Evolutionary conservation across 1,139 yeast species (phyloP).

Genomic region (Nadsonia commutata): DNA sequence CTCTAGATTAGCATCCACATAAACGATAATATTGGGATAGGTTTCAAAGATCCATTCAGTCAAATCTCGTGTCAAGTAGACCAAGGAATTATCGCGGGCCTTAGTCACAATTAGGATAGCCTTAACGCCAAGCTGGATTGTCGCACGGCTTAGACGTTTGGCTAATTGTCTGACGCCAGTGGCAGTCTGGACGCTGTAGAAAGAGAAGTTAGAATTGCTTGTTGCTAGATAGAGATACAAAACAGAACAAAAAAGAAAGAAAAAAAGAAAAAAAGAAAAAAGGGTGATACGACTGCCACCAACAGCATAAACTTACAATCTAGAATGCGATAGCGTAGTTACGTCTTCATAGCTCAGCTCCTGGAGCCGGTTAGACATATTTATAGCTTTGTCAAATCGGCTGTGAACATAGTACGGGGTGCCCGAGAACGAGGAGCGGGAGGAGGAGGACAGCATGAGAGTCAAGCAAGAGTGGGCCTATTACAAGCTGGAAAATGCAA

Average conservation of each 20-base stretch:
- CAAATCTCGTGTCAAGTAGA: slow-evolving; percentile 59
- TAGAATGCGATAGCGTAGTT: not conserved
- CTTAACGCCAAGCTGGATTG: slow-evolving; percentile 53
- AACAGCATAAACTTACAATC: not conserved
- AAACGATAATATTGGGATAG: slow-evolving; percentile 37
- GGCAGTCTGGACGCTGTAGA: slow-evolving; percentile 48
- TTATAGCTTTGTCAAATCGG: slow-evolving; percentile 5
- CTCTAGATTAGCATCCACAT: slow-evolving; percentile 54
- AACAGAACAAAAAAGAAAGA: not conserved
- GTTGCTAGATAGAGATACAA: not conserved
- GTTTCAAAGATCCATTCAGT: slow-evolving; percentile 52
- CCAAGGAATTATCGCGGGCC: slow-evolving; percentile 66
- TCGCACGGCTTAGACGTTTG: slow-evolving; percentile 57
- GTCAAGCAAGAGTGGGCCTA: too few relatives aligned
- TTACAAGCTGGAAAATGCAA: too few relatives aligned
- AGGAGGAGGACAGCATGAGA: not conserved
- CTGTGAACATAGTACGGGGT: slow-evolving; percentile 4
- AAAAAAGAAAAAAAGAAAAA: too few relatives aligned
- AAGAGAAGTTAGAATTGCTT: slow-evolving; percentile 3
- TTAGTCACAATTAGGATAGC: slow-evolving; percentile 73
- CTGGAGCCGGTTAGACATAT: slow-evolving; percentile 4
- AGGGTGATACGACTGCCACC: too few relatives aligned
- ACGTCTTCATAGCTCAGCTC: slow-evolving; percentile 5
- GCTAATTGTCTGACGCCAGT: slow-evolving; percentile 74
- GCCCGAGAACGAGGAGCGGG: not conserved